These are phyloP conservation scores for Aplosporella prunicola DNA, from an alignment of 2,329 filamentous ascomycete species.

Conservation along the genomic window DNA sequence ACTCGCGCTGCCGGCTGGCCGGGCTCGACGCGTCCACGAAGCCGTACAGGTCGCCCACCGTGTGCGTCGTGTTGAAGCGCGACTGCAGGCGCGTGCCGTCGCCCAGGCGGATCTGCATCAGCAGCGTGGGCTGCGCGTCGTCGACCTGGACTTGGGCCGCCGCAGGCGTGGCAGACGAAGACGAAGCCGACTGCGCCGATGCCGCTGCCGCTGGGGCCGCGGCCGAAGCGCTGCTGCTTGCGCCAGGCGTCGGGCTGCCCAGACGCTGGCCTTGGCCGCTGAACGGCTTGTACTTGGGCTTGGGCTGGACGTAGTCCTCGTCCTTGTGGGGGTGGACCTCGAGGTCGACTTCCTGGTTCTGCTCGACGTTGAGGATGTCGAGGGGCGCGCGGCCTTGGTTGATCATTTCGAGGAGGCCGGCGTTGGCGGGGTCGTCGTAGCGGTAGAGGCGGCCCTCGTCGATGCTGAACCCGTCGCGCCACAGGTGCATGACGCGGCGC, in stretches of 20 bases:
- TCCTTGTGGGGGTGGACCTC: conserved; percentile 65
- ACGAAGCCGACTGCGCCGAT: conserved; percentile 15
- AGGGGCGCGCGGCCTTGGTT: conserved; percentile 66
- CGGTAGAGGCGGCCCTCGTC: conserved; percentile 70
- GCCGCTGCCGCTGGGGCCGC: conserved; percentile 25
- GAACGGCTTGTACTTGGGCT: conserved; percentile 70
- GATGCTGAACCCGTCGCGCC: conserved; percentile 77
- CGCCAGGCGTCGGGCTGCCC: conserved; percentile 66
- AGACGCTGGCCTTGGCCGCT: conserved; percentile 61
- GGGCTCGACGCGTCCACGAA: conserved; percentile 60
- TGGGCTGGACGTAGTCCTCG: conserved; percentile 63
- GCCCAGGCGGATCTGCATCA: conserved; percentile 66
- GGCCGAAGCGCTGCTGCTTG: conserved; percentile 28
- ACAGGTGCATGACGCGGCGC: conserved; percentile 65
- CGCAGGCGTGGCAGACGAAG: conserved; percentile 20
- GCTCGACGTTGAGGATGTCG: conserved; percentile 66
- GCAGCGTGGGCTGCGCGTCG: conserved; percentile 56
- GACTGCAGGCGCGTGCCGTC: conserved; percentile 69
- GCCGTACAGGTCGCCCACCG: conserved; percentile 65
- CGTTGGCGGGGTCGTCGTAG: conserved; percentile 70
- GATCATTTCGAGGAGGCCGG: conserved; percentile 64
- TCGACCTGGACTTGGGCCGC: conserved; percentile 45
- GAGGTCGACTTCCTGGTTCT: conserved; percentile 68
- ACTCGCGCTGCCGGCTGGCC: conserved; percentile 48
- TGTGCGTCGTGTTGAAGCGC: conserved; percentile 72